Percentiles rank a stretch among this genome's conserved stretches.
Evolutionary conservation across 2,329 filamentous ascomycete genomes (phyloP).

Genomic region (Monilinia aucupariae): DNA sequence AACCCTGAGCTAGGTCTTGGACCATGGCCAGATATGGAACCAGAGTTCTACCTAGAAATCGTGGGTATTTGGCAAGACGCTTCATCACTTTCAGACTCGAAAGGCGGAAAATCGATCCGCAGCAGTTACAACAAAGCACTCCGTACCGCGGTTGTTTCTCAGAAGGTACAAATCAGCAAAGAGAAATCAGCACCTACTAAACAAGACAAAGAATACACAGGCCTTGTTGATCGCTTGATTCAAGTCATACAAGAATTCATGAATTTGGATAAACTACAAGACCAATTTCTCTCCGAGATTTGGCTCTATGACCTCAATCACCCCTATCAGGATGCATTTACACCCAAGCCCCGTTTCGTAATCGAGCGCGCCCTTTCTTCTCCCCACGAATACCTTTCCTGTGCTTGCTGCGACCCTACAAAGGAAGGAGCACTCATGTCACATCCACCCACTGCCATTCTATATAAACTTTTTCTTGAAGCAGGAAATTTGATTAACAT

Average conservation of each 20-base stretch:
- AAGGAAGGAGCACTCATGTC: constrained; percentile 50
- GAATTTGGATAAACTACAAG: constrained; percentile 34
- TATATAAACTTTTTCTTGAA: constrained; percentile 77
- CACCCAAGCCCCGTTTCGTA: constrained; percentile 63
- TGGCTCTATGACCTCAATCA: constrained; percentile 69
- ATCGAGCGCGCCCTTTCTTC: constrained; percentile 66
- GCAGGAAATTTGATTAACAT: constrained; percentile 72
- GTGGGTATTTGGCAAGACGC: constrained; percentile 42
- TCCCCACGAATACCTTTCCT: constrained; percentile 73
- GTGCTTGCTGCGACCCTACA: constrained; percentile 57
- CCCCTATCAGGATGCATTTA: constrained; percentile 68
- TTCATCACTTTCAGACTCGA: constrained; percentile 40
- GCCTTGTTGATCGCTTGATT: constrained; percentile 54
- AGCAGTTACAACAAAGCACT: constrained; percentile 70
- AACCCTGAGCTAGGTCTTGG: constrained; percentile 26
- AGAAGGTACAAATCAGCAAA: constrained; percentile 74
- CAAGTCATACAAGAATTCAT: constrained; percentile 47
- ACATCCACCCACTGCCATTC: constrained; percentile 63
- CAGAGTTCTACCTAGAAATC: constrained; percentile 24
- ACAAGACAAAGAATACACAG: constrained; percentile 65
- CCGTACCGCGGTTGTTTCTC: constrained; percentile 72
- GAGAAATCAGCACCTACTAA: constrained; percentile 66
- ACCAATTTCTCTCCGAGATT: constrained; percentile 61
- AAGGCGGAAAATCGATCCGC: constrained; percentile 50
- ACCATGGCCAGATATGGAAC: constrained; percentile 31